Evolutionary conservation across 306 rosid species (phyloP).

Genomic region (Malus orientalis): DNA sequence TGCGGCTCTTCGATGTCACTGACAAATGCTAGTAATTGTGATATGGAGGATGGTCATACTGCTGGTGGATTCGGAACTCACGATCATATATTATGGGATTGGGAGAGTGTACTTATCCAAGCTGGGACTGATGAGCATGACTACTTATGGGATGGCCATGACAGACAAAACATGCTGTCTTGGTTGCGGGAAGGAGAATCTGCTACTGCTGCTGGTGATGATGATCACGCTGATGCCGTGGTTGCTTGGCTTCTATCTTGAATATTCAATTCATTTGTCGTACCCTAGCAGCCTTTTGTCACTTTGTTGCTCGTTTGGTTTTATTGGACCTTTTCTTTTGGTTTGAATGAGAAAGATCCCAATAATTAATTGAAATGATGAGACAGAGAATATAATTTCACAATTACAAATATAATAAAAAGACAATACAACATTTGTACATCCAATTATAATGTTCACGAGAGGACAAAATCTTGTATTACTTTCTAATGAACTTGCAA

Average conservation of each 20-base stretch:
- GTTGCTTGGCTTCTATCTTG: slow-evolving; percentile 55
- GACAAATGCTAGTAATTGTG: background rate
- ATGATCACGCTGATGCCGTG: slow-evolving; percentile 19
- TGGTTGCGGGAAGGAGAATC: slow-evolving; percentile 27
- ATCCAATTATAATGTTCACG: too few relatives aligned
- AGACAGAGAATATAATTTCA: background rate
- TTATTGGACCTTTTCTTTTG: background rate
- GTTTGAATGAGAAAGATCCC: background rate
- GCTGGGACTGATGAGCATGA: background rate
- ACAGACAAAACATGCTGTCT: slow-evolving; percentile 17
- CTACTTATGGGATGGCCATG: slow-evolving; percentile 2
- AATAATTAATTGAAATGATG: background rate
- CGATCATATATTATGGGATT: background rate
- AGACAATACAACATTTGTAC: background rate
- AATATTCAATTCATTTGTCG: background rate
- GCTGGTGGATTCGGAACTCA: background rate
- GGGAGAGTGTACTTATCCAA: background rate
- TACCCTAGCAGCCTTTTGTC: background rate
- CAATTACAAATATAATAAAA: too few relatives aligned
- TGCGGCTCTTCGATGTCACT: background rate
- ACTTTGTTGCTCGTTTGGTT: background rate
- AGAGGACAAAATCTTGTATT: too few relatives aligned
- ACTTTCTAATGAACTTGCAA: too few relatives aligned
- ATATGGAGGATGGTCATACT: background rate
- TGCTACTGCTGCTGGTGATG: background rate